phyloP scores from a whole-genome alignment of 148 eudicot genomes.

The Vaccinium darrowii region DNA sequence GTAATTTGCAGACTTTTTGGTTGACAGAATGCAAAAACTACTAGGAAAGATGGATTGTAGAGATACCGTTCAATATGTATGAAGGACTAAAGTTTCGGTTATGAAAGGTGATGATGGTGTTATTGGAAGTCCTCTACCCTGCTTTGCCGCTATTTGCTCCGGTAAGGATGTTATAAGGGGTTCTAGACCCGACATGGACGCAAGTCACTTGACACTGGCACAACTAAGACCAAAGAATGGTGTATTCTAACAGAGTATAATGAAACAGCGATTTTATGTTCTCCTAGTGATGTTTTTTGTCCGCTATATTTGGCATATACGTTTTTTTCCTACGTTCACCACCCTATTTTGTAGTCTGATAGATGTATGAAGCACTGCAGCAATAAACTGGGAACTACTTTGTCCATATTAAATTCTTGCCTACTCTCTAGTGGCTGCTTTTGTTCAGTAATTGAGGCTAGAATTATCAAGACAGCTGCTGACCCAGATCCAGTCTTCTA shows the following conservation, averaged over 20 bases:
- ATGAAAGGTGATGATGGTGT: not conserved
- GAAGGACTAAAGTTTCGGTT: not conserved
- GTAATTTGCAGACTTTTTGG: not conserved
- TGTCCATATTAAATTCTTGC: not conserved
- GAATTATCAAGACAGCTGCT: not conserved
- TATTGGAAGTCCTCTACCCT: not conserved
- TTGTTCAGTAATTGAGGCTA: not conserved
- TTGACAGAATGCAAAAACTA: not conserved
- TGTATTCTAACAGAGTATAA: not conserved
- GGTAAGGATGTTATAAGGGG: slow-evolving; percentile 8
- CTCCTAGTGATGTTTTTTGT: not conserved
- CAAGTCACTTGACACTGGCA: not conserved
- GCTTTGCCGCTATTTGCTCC: not conserved
- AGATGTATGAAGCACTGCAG: not conserved
- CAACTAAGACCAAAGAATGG: not conserved
- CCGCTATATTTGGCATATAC: not conserved
- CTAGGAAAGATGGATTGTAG: not conserved
- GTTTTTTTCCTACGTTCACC: not conserved
- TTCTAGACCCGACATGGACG: not conserved
- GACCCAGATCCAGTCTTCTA: not conserved
- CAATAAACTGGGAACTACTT: not conserved
- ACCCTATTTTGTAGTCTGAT: not conserved
- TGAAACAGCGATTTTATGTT: not conserved
- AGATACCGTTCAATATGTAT: not conserved
- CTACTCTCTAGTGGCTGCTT: not conserved